Percentiles rank a stretch among this genome's conserved stretches.
phyloP scores from a whole-genome alignment of 2,329 filamentous ascomycete species.

The Cladosporium sp. region DNA sequence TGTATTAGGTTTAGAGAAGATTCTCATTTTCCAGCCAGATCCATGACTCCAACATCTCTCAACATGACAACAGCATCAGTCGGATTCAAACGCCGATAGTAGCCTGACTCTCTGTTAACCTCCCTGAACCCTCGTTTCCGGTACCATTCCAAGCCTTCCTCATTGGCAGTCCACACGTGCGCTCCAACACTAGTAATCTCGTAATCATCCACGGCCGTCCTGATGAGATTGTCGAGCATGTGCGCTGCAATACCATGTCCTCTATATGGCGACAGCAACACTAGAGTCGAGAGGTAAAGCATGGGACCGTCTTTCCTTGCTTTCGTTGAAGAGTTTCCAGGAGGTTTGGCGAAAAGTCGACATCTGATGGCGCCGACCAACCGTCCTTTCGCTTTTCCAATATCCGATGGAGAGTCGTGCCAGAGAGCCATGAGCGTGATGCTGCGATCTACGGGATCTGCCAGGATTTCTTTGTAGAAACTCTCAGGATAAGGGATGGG shows the following conservation, averaged over 20 bases:
- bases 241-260: conserved; percentile 53
- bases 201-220: conserved; percentile 41
- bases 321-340: not conserved
- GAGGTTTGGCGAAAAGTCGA: conserved; percentile 34
- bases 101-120: conserved; percentile 48
- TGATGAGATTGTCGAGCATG: conserved; percentile 41
- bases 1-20: no score
- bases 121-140: conserved; percentile 52
- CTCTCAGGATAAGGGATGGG: conserved; percentile 57
- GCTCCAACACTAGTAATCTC: conserved; percentile 51
- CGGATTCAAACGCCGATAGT: conserved; percentile 56
- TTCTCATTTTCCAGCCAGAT: conserved; percentile 9
- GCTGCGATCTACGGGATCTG: conserved; percentile 47
- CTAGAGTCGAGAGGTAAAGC: conserved; percentile 59
- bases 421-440: conserved; percentile 58
- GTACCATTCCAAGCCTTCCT: conserved; percentile 59
- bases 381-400: conserved; percentile 26
- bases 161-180: conserved; percentile 61
- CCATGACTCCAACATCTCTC: conserved; percentile 35
- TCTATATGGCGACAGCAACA: conserved; percentile 56
- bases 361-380: conserved; percentile 46
- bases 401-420: conserved; percentile 39
- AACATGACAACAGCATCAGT: conserved; percentile 50
- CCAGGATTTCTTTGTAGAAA: conserved; percentile 58
- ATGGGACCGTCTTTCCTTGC: conserved; percentile 24